A percentile compares a stretch with the other conserved stretches of the same genome.
phyloP scores from a whole-genome alignment of 495 filamentous ascomycete species.

The Zalerion maritima region DNA sequence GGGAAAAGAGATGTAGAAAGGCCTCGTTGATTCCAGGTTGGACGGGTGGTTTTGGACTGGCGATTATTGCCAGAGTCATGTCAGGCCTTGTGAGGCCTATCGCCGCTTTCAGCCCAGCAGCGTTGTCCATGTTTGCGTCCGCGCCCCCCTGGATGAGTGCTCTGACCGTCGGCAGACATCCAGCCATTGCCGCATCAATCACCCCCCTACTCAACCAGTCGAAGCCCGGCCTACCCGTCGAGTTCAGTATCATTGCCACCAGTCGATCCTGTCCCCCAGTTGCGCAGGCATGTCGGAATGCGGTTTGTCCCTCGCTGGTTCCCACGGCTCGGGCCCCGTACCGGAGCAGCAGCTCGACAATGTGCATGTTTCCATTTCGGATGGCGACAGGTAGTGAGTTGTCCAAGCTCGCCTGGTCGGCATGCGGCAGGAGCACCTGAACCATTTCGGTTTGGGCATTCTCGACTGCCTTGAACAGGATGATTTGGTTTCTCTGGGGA shows the following conservation, averaged over 20 bases:
- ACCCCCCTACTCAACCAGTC: conserved; percentile 24
- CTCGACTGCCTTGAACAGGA: conserved; percentile 29
- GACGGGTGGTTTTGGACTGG: conserved; percentile 23
- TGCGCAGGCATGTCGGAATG: conserved; percentile 28
- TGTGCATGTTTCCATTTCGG: conserved; percentile 17
- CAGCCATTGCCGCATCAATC: conserved; percentile 28
- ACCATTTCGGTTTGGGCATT: conserved; percentile 33
- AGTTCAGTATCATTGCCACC: conserved; percentile 28
- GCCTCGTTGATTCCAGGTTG: conserved; percentile 24
- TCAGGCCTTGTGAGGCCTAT: conserved; percentile 25
- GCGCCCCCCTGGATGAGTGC: conserved; percentile 28
- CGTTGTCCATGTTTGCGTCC: conserved; percentile 27
- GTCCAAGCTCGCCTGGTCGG: conserved; percentile 25
- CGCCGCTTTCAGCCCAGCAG: conserved; percentile 28
- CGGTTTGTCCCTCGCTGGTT: conserved; percentile 25
- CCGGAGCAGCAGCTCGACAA: conserved; percentile 24
- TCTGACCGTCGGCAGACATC: conserved; percentile 27
- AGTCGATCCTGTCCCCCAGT: conserved; percentile 22
- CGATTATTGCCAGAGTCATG: conserved; percentile 29
- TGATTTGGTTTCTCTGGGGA: conserved; percentile 24
- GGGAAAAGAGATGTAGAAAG: conserved; percentile 22
- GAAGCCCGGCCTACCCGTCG: conserved; percentile 21
- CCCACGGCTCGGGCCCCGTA: conserved; percentile 25
- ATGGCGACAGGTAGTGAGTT: conserved; percentile 25
- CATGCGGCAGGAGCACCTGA: conserved; percentile 26